Conservation (phyloP, 768 basidiomycete genomes). For the Phlebiopsis flavidoalba region DNA sequence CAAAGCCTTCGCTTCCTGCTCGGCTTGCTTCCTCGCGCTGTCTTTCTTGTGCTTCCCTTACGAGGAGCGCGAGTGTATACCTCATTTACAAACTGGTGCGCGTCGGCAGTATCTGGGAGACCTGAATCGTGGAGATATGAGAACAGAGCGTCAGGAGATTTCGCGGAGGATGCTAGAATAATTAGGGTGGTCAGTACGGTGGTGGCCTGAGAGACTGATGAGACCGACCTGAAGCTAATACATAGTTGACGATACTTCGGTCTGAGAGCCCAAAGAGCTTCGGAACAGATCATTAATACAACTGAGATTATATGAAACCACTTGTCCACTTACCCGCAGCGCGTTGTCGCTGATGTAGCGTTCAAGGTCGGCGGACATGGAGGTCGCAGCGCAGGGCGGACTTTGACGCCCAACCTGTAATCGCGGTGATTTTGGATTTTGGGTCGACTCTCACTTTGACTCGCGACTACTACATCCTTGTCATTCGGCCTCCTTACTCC, state of each 20-base stretch:
- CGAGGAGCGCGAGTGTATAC: slow-evolving; percentile 76
- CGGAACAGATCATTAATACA: neutral
- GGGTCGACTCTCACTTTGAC: neutral
- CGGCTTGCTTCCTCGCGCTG: slow-evolving; percentile 57
- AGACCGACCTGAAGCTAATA: slow-evolving; percentile 71
- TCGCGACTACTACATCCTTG: neutral
- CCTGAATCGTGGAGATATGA: slow-evolving; percentile 70
- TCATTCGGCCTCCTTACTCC: neutral
- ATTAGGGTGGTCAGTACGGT: slow-evolving; percentile 1
- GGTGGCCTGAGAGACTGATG: neutral
- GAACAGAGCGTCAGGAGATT: slow-evolving; percentile 76
- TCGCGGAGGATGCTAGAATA: slow-evolving; percentile 68
- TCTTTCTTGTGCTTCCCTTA: slow-evolving; percentile 66
- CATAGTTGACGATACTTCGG: slow-evolving; percentile 79
- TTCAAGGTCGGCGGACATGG: slow-evolving; percentile 61
- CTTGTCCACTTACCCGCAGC: slow-evolving; percentile 45
- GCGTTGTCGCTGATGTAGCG: slow-evolving; percentile 78
- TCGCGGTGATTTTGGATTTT: neutral
- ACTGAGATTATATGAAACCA: neutral
- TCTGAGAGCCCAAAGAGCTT: slow-evolving; percentile 85
- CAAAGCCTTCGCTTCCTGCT: slow-evolving; percentile 68
- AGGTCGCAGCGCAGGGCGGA: slow-evolving; percentile 2
- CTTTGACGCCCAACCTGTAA: neutral
- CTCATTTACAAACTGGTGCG: slow-evolving; percentile 74
- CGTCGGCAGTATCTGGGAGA: slow-evolving; percentile 74